A percentile compares a stretch with the other conserved stretches of the same genome.
Evolutionary conservation across 139 green algal genomes (phyloP).

Genomic region (Yamagishiella unicocca): DNA sequence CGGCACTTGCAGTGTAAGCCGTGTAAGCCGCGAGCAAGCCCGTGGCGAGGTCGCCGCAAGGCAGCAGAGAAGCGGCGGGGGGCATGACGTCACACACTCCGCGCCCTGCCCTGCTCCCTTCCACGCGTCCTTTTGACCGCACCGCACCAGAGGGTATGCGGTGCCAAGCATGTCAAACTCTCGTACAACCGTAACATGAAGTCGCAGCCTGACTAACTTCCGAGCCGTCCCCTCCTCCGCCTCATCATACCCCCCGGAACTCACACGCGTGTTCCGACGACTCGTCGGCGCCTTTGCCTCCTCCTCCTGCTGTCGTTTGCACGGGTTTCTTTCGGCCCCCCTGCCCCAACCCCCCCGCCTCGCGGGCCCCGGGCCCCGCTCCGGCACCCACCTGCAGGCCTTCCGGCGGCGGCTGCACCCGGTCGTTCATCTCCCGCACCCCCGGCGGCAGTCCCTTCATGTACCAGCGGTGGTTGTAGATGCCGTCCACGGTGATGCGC

Average conservation of each 20-base stretch:
- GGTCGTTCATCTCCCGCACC: conserved; percentile 59
- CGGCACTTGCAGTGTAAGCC: no score
- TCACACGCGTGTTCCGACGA: no score
- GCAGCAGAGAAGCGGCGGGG: no score
- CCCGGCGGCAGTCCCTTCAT: conserved; percentile 87
- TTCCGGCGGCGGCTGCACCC: conserved; percentile 49
- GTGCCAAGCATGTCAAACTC: not conserved
- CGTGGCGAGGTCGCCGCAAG: not conserved
- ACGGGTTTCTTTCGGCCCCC: not conserved
- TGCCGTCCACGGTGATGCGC: conserved; percentile 84
- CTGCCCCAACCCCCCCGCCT: no score
- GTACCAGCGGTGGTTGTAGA: conserved; percentile 77
- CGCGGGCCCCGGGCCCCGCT: not conserved
- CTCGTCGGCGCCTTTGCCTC: not conserved
- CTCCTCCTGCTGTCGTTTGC: not conserved
- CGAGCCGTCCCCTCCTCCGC: no score
- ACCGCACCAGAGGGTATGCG: not conserved
- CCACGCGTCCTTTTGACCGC: not conserved
- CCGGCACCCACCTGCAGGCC: conserved; percentile 55
- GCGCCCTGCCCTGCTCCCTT: no score
- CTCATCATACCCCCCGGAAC: not conserved
- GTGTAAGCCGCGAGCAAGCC: not conserved
- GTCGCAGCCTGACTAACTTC: no score
- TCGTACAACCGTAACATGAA: no score
- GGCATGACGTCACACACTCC: no score